Conservation (phyloP, 169 alveolate genomes). For the Plasmodium knowlesi region DNA sequence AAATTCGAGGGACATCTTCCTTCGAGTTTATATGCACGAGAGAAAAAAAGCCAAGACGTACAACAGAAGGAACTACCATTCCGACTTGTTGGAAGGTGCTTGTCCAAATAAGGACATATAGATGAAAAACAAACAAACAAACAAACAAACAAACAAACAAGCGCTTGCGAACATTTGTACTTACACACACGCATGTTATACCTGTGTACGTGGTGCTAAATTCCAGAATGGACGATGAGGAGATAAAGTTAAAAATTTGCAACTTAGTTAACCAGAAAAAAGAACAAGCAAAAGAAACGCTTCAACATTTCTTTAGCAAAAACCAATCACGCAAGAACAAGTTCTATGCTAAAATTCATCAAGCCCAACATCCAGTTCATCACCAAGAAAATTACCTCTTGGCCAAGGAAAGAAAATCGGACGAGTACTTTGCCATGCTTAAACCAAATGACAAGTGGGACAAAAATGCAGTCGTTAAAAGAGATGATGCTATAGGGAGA, state of each 20-base stretch:
- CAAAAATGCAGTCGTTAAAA: not conserved
- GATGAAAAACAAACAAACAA: not conserved
- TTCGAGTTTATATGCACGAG: not conserved
- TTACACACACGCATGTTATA: not conserved
- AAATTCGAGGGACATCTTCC: not conserved
- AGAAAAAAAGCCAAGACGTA: not conserved
- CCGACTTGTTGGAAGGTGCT: not conserved
- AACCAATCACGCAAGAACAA: not conserved
- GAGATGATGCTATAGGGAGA: not conserved
- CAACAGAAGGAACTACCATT: not conserved
- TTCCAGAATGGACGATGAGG: conserved; percentile 18
- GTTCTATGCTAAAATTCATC: not conserved
- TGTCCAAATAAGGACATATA: not conserved
- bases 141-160: not conserved
- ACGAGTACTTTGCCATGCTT: not conserved
- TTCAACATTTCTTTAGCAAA: not conserved
- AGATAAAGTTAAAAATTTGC: not conserved
- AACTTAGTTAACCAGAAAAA: conserved; percentile 4
- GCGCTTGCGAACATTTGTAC: not conserved
- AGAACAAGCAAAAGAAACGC: not conserved
- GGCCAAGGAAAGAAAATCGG: not conserved
- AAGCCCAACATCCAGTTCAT: not conserved
- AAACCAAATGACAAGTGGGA: not conserved
- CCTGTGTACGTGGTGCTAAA: not conserved
- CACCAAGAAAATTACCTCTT: not conserved